Evolutionary conservation across 164 flowering plant species (phyloP), one percentile per base, ranked within the genome.

Genomic region (Warburgia ugandensis): DNA sequence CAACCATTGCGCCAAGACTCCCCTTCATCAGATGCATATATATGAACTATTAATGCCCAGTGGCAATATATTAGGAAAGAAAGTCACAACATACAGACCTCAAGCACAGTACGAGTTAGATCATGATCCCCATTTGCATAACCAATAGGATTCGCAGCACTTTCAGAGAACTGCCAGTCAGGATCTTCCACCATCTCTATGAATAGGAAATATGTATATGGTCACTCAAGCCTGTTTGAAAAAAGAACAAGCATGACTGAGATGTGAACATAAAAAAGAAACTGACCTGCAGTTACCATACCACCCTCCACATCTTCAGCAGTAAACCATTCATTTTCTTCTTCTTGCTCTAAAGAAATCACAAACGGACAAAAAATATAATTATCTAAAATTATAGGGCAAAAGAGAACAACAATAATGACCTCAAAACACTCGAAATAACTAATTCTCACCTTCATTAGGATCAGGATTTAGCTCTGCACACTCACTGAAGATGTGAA

Each of bases 401-500:
- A 3, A 36, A n/a, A 39, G 9, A 20, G 2, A 28, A 11, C n/a
- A n/a, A n/a, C n/a, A n/a, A n/a, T n/a, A n/a, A n/a, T n/a, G n/a
- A 38, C 23, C 26, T 2, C 23, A 56, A 19, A 29, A 42, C 21
- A 53, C 22, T 8, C 16, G 27, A 19, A 45, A 47, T 20, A 36
- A 7, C 10, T 21, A 33, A 19, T 33, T 17, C 65, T 66, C 43
- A 81, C 96, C 96, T 65, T 78, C 81, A 53, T 38, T 29, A 2
- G 87, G 88, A 32, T 83, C 98, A 21, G 96, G 98, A 70, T 91
- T 91, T 35, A 87, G 73, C 69, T 87, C 96, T 29, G 96, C 98
- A 65, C 96, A 84, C 65, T 85, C 76, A 56, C 92, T 84, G 60
- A 91, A 91, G 49, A 82, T 48, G 25, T 77, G 66, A 53, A 91